Conservation (phyloP, 75 land plant genomes). For the Chamaecyparis obtusa region DNA sequence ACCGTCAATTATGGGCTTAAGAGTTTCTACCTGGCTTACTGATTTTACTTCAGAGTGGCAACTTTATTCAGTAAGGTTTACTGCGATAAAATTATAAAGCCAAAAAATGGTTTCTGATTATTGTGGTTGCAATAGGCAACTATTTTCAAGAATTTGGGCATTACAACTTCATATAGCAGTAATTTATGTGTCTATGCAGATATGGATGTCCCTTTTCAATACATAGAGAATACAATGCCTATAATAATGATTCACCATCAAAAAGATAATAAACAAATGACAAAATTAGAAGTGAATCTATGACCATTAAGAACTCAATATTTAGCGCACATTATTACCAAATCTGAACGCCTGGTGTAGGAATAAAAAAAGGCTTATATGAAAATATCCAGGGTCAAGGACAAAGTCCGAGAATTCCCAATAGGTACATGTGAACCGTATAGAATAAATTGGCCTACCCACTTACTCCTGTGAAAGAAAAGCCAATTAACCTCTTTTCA, state of each 20-base stretch:
- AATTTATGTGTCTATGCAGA: neutral
- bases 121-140: neutral
- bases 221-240: neutral
- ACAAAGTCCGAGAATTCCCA: neutral
- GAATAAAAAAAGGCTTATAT: neutral
- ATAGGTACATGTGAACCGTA: neutral
- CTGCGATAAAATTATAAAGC: neutral
- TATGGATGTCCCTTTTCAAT: too few relatives aligned
- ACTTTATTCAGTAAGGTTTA: neutral
- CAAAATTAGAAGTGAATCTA: neutral
- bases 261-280: neutral
- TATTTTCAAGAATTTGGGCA: neutral
- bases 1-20: too few relatives aligned
- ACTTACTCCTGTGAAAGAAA: neutral
- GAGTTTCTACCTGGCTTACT: neutral
- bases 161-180: neutral
- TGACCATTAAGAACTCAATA: neutral
- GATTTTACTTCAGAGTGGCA: neutral
- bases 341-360: neutral
- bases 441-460: neutral
- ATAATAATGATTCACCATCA: neutral
- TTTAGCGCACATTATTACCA: neutral
- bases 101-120: neutral
- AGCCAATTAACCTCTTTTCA: neutral
- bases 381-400: neutral